phyloP scores from a whole-genome alignment of 176 grass and related monocot species.

The Aechmea fasciata region DNA sequence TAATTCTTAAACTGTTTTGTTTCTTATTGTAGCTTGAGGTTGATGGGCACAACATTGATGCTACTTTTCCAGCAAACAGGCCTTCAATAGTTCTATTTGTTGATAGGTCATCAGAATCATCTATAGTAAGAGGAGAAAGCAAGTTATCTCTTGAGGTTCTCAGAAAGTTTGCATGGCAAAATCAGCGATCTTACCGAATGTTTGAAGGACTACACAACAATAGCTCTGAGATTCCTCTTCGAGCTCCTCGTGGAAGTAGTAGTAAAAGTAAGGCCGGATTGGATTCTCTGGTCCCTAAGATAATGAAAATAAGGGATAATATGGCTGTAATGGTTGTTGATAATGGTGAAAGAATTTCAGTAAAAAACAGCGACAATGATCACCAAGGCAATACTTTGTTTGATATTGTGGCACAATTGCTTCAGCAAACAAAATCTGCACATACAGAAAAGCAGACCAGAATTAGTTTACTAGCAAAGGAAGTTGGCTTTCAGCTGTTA shows the following conservation, averaged over 20 bases:
- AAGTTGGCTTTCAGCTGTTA: constrained; percentile 58
- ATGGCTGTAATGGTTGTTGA: constrained; percentile 67
- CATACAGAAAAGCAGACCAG: constrained; percentile 49
- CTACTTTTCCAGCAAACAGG: constrained; percentile 58
- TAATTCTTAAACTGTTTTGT: constrained; percentile 28
- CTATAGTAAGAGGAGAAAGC: constrained; percentile 70
- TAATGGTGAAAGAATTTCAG: constrained; percentile 54
- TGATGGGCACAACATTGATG: constrained; percentile 39
- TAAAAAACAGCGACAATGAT: constrained; percentile 27
- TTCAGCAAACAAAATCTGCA: constrained; percentile 50
- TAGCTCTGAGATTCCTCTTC: constrained; percentile 26
- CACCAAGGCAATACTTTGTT: constrained; percentile 33
- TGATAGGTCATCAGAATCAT: constrained; percentile 62
- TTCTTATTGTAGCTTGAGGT: constrained; percentile 49
- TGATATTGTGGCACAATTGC: constrained; percentile 58
- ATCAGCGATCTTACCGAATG: constrained; percentile 35
- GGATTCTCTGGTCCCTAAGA: constrained; percentile 46
- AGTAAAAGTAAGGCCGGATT: constrained; percentile 30
- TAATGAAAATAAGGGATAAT: constrained; percentile 59
- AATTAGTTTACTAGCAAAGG: constrained; percentile 60
- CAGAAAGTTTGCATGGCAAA: constrained; percentile 57
- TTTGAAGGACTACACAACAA: constrained; percentile 14
- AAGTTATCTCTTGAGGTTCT: constrained; percentile 59
- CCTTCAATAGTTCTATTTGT: constrained; percentile 80
- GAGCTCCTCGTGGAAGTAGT: constrained; percentile 30